Evolutionary conservation across 371 early-diverging fungal species (phyloP), one percentile per base, ranked within the genome.

Genomic region (Mortierella sp.): DNA sequence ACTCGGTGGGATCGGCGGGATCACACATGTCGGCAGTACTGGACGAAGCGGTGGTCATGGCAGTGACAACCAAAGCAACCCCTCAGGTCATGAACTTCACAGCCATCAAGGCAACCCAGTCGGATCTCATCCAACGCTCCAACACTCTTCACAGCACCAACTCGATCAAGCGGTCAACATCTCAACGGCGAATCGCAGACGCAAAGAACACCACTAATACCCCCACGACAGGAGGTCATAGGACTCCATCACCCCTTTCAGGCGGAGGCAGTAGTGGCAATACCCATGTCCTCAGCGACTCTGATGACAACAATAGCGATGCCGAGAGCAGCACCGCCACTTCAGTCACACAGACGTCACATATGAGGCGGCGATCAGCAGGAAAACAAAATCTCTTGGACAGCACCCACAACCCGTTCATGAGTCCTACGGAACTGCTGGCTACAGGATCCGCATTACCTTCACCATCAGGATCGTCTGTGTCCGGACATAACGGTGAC

Each of bases 91-190:
- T 86, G 82, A 82, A 75, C 24, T 74, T 86, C 72, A 74, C 75
- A 27, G 70, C 82, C 43, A 79, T 86, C 68, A 86, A 86, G 72
- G 68, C 74, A n/a, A 72, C 77, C 6, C 71, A 86, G 44, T 74
- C 82, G 4, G 86, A 86, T 41, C 80, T 86, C 41, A 86, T 86
- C n/a, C 82, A 82, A 21, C 79, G 86, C n/a, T 86, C 86, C 75
- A 84, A 84, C 71, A 70, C 82, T 1, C 82, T 86, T 21, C 86
- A 86, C 73, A 86, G 77, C 54, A 72, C 82, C 56, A 86, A 86
- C 51, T 82, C 86, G 41, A 71, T 86, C 24, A 74, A 79, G 32
- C 82, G 82, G 16, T 76, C 82, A 44, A 74, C 75, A n/a, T 86
- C 86, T 32, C 79, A 81, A 68, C 81, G 82, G 56, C 71, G 71